A percentile compares a stretch with the other conserved stretches of the same genome.
Evolutionary conservation across 2,329 filamentous ascomycete genomes (phyloP).

Genomic region (Beauveria caledonica): DNA sequence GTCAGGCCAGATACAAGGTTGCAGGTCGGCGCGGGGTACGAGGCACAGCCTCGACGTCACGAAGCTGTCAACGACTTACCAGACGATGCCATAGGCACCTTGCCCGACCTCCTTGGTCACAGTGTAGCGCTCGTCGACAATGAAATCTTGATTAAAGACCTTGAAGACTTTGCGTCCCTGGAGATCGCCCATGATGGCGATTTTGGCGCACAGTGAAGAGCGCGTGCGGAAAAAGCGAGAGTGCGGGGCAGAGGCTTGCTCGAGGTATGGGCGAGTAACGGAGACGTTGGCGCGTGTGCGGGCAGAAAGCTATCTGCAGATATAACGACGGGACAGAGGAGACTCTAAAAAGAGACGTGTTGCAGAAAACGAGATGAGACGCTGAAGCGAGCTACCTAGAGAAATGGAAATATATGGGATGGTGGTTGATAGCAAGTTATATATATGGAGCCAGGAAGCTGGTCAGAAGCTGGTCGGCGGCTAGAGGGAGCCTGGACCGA

Average conservation of each 20-base stretch:
- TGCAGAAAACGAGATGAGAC: not conserved
- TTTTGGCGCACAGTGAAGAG: conserved; percentile 7
- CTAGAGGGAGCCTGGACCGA: not conserved
- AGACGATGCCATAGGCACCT: conserved; percentile 97
- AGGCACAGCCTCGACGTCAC: not conserved
- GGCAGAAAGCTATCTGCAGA: not conserved
- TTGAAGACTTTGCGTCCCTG: conserved; percentile 82
- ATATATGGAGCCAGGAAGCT: conserved; percentile 1
- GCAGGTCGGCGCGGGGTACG: conserved; percentile 13
- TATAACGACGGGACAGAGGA: not conserved
- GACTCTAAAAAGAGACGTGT: not conserved
- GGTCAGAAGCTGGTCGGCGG: conserved; percentile 1
- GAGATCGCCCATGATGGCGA: conserved; percentile 28
- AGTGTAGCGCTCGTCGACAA: conserved; percentile 95
- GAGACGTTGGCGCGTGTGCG: not conserved
- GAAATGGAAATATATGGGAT: conserved; percentile 1
- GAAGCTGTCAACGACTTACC: conserved; percentile 45
- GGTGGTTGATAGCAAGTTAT: conserved; percentile 1
- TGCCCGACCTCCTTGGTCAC: conserved; percentile 98
- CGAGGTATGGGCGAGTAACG: not conserved
- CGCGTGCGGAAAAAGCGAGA: conserved; percentile 8
- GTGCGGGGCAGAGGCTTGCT: conserved; percentile 1
- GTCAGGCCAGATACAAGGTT: not conserved
- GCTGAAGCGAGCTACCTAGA: not conserved
- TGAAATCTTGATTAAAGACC: conserved; percentile 99